Conservation (phyloP, 805 yeast species). For the Scheffersomyces coipomensis region DNA sequence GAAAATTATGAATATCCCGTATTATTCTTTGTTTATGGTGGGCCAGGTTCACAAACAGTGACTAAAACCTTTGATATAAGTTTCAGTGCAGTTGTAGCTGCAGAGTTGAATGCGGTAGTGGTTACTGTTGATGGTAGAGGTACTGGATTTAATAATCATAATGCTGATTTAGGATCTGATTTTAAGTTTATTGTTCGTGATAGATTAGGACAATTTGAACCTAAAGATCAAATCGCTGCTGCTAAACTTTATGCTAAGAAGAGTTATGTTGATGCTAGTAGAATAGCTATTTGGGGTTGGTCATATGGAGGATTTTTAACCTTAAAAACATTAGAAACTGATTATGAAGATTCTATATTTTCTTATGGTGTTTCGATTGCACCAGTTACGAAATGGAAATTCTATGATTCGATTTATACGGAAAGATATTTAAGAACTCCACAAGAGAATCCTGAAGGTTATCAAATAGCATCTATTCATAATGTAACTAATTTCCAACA, state of each 20-base stretch:
- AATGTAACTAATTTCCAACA: slow-evolving; percentile 44
- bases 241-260: slow-evolving; percentile 68
- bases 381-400: slow-evolving; percentile 78
- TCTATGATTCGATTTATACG: slow-evolving; percentile 76
- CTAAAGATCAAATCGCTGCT: slow-evolving; percentile 81
- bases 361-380: slow-evolving; percentile 81
- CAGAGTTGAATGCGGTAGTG: slow-evolving; percentile 78
- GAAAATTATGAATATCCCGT: slow-evolving; percentile 70
- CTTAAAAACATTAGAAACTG: slow-evolving; percentile 69
- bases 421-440: slow-evolving; percentile 73
- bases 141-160: slow-evolving; percentile 79
- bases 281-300: slow-evolving; percentile 84
- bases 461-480: slow-evolving; percentile 44
- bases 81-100: slow-evolving; percentile 75
- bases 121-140: slow-evolving; percentile 98
- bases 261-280: slow-evolving; percentile 57
- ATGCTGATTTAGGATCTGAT: slow-evolving; percentile 40
- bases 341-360: slow-evolving; percentile 54
- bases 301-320: slow-evolving; percentile 83
- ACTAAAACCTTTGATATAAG: slow-evolving; percentile 54
- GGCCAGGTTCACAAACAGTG: slow-evolving; percentile 91
- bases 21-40: slow-evolving; percentile 88
- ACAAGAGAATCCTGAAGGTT: slow-evolving; percentile 46
- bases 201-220: slow-evolving; percentile 77
- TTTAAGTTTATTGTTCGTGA: slow-evolving; percentile 82